Conservation (phyloP, 1,139 yeast species). For the Candida tetrigidarum region DNA sequence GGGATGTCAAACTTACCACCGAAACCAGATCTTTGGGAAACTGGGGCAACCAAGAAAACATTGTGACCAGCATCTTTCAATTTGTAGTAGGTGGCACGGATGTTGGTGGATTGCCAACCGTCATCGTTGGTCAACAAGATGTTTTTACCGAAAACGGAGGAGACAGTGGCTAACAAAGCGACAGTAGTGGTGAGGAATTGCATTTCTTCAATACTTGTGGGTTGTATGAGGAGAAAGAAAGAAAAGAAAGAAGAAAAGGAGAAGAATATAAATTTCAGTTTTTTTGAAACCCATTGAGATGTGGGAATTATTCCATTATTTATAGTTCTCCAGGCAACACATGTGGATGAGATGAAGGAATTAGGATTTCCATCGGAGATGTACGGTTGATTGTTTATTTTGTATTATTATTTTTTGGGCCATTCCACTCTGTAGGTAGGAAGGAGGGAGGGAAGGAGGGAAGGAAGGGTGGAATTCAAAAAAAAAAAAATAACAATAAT, state of each 20-base stretch:
- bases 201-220: constrained; percentile 7
- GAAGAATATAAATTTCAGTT: too few species aligned
- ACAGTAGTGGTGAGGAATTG: constrained; percentile 15
- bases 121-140: constrained; percentile 64
- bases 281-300: not conserved
- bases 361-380: not conserved
- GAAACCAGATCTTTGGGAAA: constrained; percentile 61
- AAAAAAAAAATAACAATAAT: not conserved
- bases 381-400: not conserved
- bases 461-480: not conserved
- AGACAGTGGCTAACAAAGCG: constrained; percentile 15
- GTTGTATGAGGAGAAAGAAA: not conserved
- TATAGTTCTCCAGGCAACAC: not conserved
- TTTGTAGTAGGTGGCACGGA: constrained; percentile 60
- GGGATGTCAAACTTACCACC: constrained; percentile 59
- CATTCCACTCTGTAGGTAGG: too few species aligned
- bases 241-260: not conserved
- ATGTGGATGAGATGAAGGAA: not conserved
- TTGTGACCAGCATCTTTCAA: constrained; percentile 56
- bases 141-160: constrained; percentile 39
- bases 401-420: not conserved
- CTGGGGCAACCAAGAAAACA: constrained; percentile 61
- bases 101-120: constrained; percentile 61
- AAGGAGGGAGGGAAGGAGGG: too few species aligned
- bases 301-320: not conserved